Conservation (phyloP, 495 filamentous ascomycete species). For the Sporormia fimetaria region DNA sequence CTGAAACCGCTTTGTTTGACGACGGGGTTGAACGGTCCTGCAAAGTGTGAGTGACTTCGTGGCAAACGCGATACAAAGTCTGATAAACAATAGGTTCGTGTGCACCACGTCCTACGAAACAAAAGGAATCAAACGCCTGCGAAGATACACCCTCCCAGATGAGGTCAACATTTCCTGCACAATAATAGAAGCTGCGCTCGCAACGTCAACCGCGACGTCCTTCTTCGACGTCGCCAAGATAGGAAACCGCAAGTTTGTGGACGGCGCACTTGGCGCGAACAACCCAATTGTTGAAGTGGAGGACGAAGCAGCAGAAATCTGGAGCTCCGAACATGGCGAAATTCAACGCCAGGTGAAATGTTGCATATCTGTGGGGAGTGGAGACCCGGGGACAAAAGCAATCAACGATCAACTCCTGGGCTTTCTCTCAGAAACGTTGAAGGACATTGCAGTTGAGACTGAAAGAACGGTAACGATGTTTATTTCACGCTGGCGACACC, state of each 20-base stretch:
- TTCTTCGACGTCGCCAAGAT: constrained; percentile 29
- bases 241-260: constrained; percentile 31
- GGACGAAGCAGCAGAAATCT: constrained; percentile 9
- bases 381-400: constrained; percentile 3
- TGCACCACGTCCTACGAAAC: constrained; percentile 7
- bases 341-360: constrained; percentile 28
- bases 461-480: constrained; percentile 5
- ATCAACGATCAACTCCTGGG: constrained; percentile 2
- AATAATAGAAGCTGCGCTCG: constrained; percentile 9
- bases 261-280: constrained; percentile 15
- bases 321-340: constrained; percentile 23
- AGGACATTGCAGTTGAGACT: constrained; percentile 9
- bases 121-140: constrained; percentile 3
- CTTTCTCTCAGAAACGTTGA: constrained; percentile 4
- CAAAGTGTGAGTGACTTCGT: too few relatives aligned
- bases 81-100: constrained; percentile 18
- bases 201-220: constrained; percentile 11
- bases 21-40: too few relatives aligned
- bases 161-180: constrained; percentile 1
- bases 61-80: constrained; percentile 3
- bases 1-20: too few relatives aligned
- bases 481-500: constrained; percentile 1
- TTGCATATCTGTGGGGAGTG: constrained; percentile 31
- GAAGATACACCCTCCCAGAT: constrained; percentile 3
- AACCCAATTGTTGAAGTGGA: constrained; percentile 12